A percentile compares a stretch with the other conserved stretches of the same genome.
Conservation (phyloP, 805 yeast species). For the Yarrowia deformans region DNA sequence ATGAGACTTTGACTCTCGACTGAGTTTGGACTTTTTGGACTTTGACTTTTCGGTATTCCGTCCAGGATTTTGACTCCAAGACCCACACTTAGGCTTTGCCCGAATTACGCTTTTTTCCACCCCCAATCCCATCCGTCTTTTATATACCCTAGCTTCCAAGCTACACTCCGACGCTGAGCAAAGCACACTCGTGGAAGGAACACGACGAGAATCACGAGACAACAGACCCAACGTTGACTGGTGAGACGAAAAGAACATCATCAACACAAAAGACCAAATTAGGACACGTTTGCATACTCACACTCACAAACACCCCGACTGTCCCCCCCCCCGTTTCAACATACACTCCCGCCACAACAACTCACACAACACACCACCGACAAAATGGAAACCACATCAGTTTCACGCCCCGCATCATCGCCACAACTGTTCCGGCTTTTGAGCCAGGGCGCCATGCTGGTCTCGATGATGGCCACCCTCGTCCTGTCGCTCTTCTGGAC, state of each 20-base stretch:
- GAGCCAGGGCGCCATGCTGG: constrained; percentile 33
- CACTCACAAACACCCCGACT: constrained; percentile 17
- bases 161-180: constrained; percentile 17
- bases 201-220: neutral
- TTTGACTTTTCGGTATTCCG: constrained; percentile 4
- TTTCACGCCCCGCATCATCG: constrained; percentile 13
- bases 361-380: neutral
- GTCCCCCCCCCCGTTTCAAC: neutral
- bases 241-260: too few relatives aligned
- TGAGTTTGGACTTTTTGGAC: too few relatives aligned
- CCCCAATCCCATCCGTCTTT: constrained; percentile 32
- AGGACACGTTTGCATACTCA: constrained; percentile 22
- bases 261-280: neutral
- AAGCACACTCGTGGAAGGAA: constrained; percentile 14
- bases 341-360: neutral
- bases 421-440: constrained; percentile 33
- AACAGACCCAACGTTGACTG: neutral
- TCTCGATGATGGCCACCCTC: constrained; percentile 20
- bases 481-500: constrained; percentile 21
- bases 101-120: constrained; percentile 29
- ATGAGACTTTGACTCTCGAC: constrained; percentile 20
- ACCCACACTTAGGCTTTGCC: constrained; percentile 28
- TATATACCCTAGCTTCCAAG: constrained; percentile 37
- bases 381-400: constrained; percentile 25
- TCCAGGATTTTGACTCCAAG: neutral